phyloP scores from a whole-genome alignment of 192 early-diverging fungal genomes.

The Coemansia sp. region DNA sequence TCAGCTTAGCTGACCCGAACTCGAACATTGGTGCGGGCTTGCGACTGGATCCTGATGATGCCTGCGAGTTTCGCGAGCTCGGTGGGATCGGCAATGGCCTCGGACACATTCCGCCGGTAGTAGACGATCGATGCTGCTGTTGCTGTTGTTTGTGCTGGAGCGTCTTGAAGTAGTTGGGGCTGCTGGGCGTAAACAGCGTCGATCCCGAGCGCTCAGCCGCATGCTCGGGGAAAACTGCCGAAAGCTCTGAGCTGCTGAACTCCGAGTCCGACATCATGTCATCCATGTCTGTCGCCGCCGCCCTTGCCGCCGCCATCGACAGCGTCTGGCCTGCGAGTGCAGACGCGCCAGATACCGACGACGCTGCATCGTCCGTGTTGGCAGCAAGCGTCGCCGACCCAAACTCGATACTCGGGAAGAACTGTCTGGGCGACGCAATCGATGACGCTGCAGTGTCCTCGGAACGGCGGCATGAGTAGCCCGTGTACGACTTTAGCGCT shows the following conservation, averaged over 20 bases:
- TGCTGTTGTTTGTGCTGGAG: conserved; percentile 11
- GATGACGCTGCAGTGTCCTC: conserved; percentile 18
- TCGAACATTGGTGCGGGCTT: conserved; percentile 50
- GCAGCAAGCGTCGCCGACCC: conserved; percentile 38
- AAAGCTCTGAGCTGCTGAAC: conserved; percentile 22
- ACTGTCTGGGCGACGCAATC: conserved; percentile 3
- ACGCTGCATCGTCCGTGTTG: conserved; percentile 14
- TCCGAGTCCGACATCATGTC: conserved; percentile 30
- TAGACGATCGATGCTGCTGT: not conserved
- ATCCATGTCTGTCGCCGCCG: not conserved
- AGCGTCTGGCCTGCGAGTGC: conserved; percentile 14
- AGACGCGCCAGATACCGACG: conserved; percentile 21
- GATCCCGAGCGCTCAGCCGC: conserved; percentile 30
- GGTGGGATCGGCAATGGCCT: conserved; percentile 41
- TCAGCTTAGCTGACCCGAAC: conserved; percentile 49
- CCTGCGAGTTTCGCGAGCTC: conserved; percentile 8
- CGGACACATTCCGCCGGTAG: conserved; percentile 8
- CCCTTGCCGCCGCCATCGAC: conserved; percentile 4
- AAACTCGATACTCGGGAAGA: conserved; percentile 34
- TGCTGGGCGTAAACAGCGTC: conserved; percentile 23
- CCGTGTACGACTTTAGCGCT: conserved; percentile 19
- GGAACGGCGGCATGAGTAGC: conserved; percentile 29
- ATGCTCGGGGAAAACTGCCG: conserved; percentile 32
- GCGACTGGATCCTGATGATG: conserved; percentile 11
- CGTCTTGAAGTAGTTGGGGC: conserved; percentile 7